phyloP scores from a whole-genome alignment of 768 basidiomycete species.

The Tulasnella sp. region DNA sequence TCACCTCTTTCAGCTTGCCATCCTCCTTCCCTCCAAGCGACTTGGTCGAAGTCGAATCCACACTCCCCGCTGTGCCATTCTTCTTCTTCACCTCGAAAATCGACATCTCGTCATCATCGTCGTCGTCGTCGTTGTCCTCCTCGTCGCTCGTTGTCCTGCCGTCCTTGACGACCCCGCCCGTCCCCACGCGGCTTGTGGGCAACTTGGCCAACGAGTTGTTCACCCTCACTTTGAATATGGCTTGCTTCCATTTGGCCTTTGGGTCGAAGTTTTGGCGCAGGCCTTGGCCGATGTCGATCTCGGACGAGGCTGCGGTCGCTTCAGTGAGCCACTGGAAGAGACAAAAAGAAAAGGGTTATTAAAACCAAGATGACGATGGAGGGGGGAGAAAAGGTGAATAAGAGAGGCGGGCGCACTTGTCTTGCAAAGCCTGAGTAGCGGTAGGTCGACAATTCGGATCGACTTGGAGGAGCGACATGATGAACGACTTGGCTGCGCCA shows the following conservation, averaged over 20 bases:
- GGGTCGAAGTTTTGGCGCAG: conserved; percentile 78
- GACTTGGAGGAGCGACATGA: conserved; percentile 54
- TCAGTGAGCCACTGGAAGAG: conserved; percentile 53
- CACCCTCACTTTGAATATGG: conserved; percentile 44
- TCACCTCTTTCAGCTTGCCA: not conserved
- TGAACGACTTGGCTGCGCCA: conserved; percentile 71
- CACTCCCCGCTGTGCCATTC: too few species aligned
- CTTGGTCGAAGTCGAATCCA: not conserved
- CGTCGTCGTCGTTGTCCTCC: not conserved
- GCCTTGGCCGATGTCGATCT: conserved; percentile 61
- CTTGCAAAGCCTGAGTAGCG: conserved; percentile 53
- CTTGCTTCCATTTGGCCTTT: conserved; percentile 57
- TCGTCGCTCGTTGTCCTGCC: conserved; percentile 12
- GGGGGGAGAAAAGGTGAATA: too few species aligned
- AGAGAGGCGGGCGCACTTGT: conserved; percentile 36
- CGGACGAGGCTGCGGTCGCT: conserved; percentile 46
- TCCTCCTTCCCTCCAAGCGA: not conserved
- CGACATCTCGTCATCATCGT: not conserved
- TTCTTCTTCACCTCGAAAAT: not conserved
- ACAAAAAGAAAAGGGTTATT: not conserved
- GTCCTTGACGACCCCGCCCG: not conserved
- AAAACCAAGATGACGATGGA: not conserved
- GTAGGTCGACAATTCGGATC: conserved; percentile 64
- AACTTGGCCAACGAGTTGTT: conserved; percentile 14
- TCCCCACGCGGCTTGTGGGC: too few species aligned